Conservation (phyloP, 2,329 filamentous ascomycete species). For the Diaporthe aspalathi region DNA sequence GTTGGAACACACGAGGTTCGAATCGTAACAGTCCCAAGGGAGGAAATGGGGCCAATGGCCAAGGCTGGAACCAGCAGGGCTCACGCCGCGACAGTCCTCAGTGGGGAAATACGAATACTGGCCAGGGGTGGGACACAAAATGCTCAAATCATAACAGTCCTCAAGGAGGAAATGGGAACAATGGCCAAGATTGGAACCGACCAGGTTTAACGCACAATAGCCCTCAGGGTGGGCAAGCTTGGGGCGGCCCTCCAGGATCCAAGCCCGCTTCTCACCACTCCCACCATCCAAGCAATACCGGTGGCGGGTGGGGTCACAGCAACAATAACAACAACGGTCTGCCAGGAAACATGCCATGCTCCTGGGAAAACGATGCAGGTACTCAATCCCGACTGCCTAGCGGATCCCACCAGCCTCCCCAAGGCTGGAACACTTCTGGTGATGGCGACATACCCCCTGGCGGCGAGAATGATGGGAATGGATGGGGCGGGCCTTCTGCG, state of each 20-base stretch:
- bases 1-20: slow-evolving; percentile 1
- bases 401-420: slow-evolving; percentile 12
- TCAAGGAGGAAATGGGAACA: neutral
- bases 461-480: neutral
- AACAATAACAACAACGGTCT: slow-evolving; percentile 14
- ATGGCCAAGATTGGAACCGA: slow-evolving; percentile 1
- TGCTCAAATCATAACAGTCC: slow-evolving; percentile 9
- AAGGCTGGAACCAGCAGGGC: slow-evolving; percentile 1
- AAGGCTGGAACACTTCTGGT: slow-evolving; percentile 2
- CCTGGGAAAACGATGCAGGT: slow-evolving; percentile 17
- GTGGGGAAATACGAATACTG: neutral
- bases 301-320: slow-evolving; percentile 10
- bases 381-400: neutral
- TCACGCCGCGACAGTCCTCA: slow-evolving; percentile 3
- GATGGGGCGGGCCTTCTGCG: neutral
- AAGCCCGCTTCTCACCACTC: slow-evolving; percentile 5
- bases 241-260: slow-evolving; percentile 30
- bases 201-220: slow-evolving; percentile 4
- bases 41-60: neutral
- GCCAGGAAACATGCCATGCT: slow-evolving; percentile 17
- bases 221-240: slow-evolving; percentile 4
- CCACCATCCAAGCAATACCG: slow-evolving; percentile 1
- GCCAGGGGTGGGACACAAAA: neutral
- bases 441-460: neutral
- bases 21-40: slow-evolving; percentile 18